These are phyloP conservation scores for Paramecium bursaria DNA, from an alignment of 73 alveolate species.

Conservation along the genomic window DNA sequence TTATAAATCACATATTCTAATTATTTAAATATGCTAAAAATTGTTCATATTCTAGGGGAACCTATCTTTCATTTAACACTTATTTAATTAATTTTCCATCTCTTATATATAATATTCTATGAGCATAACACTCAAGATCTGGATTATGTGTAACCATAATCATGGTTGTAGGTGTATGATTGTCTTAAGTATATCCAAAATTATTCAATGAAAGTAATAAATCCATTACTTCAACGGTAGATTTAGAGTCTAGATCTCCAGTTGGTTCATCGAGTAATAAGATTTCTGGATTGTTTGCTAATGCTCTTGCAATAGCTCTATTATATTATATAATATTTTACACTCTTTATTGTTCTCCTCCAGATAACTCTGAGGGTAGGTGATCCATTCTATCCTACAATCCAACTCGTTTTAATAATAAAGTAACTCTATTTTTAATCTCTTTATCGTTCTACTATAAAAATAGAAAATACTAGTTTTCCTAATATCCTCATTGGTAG, in stretches of 20 bases:
- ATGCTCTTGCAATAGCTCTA: constrained; percentile 95
- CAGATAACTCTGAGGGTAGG: constrained; percentile 97
- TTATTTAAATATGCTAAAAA: constrained; percentile 58
- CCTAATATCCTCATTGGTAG: constrained; percentile 83
- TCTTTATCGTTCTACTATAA: constrained; percentile 50
- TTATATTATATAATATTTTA: too few relatives aligned
- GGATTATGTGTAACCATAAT: constrained; percentile 98
- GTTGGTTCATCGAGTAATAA: constrained; percentile 98
- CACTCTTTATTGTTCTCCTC: constrained; percentile 98
- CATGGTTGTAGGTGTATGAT: constrained; percentile 82
- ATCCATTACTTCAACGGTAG: constrained; percentile 97
- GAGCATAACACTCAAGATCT: constrained; percentile 98
- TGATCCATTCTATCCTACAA: constrained; percentile 97
- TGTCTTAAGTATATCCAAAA: constrained; percentile 89
- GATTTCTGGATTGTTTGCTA: constrained; percentile 95
- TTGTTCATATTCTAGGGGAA: constrained; percentile 60
- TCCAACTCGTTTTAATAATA: constrained; percentile 91
- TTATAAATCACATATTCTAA: too few relatives aligned
- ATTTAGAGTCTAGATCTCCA: constrained; percentile 94
- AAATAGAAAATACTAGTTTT: constrained; percentile 32
- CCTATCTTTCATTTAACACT: constrained; percentile 67
- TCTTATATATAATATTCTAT: constrained; percentile 93
- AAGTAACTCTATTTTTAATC: constrained; percentile 74
- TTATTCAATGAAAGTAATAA: constrained; percentile 88
- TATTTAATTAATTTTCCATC: constrained; percentile 82